phyloP scores from a whole-genome alignment of 2,329 filamentous ascomycete genomes.

The Simplicillium aogashimaense region DNA sequence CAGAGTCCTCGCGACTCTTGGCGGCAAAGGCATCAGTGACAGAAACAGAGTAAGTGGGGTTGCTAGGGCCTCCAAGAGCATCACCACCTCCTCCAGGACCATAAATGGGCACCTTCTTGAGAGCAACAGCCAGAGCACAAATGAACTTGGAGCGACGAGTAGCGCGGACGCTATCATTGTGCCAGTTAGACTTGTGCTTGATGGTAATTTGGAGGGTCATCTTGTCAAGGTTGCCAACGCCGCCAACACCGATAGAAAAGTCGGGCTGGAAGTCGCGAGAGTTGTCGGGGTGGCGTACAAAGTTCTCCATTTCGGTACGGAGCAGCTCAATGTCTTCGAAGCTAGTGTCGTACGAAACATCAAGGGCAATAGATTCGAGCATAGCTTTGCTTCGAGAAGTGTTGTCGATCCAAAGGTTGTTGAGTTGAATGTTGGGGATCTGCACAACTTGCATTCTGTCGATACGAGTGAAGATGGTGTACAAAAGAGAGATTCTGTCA shows the following conservation, averaged over 20 bases:
- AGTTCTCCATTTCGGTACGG: constrained; percentile 73
- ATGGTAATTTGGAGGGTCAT: constrained; percentile 74
- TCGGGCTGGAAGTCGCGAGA: constrained; percentile 84
- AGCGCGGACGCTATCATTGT: constrained; percentile 74
- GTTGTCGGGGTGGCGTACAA: constrained; percentile 78
- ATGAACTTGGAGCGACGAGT: constrained; percentile 90
- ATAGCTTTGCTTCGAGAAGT: constrained; percentile 84
- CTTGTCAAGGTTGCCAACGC: constrained; percentile 81
- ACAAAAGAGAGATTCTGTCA: constrained; percentile 88
- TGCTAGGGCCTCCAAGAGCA: constrained; percentile 53
- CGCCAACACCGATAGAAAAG: constrained; percentile 65
- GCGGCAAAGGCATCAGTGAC: constrained; percentile 61
- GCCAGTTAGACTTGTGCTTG: constrained; percentile 87
- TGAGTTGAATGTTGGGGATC: constrained; percentile 83
- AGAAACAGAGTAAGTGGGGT: constrained; percentile 72
- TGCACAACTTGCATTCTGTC: constrained; percentile 68
- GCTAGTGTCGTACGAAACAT: constrained; percentile 74
- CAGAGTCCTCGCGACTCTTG: constrained; percentile 44
- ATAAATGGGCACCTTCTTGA: constrained; percentile 81
- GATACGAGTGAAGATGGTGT: constrained; percentile 81
- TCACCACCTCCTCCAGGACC: constrained; percentile 65
- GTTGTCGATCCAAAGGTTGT: constrained; percentile 93
- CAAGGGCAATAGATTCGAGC: constrained; percentile 73
- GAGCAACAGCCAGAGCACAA: constrained; percentile 77
- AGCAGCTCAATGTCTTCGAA: constrained; percentile 86